phyloP scores from a whole-genome alignment of 371 early-diverging fungal genomes.

The Blakeslea trispora region DNA sequence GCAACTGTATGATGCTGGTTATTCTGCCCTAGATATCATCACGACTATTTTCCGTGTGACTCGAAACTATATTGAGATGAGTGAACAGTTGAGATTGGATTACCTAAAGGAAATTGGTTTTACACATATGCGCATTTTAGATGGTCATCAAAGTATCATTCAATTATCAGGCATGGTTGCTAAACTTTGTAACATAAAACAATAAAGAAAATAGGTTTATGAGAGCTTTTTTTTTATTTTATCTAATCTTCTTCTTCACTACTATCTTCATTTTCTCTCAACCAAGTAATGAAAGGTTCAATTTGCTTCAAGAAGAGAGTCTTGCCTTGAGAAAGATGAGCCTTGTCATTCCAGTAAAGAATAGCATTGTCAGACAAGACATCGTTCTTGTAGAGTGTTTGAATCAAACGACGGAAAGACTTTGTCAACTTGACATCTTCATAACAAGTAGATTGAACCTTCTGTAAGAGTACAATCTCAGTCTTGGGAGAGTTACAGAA shows the following conservation, averaged over 20 bases:
- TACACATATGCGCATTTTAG: conserved; percentile 29
- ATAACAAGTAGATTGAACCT: conserved; percentile 82
- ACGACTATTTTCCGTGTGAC: conserved; percentile 88
- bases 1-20: conserved; percentile 81
- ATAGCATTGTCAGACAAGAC: conserved; percentile 89
- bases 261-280: conserved; percentile 76
- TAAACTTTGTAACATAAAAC: conserved; percentile 11
- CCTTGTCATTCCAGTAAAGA: conserved; percentile 92
- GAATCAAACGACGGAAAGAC: conserved; percentile 81
- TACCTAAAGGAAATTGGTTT: conserved; percentile 65
- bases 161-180: conserved; percentile 25
- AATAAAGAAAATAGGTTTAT: too few relatives aligned
- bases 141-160: conserved; percentile 27
- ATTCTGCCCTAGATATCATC: conserved; percentile 89
- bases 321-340: conserved; percentile 85
- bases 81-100: conserved; percentile 65
- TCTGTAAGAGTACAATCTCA: conserved; percentile 81
- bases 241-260: conserved; percentile 69
- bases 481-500: conserved; percentile 83
- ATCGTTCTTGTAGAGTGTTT: conserved; percentile 85
- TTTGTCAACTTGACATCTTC: conserved; percentile 89
- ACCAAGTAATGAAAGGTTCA: conserved; percentile 84
- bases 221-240: too few relatives aligned
- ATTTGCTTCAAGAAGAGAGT: conserved; percentile 90
- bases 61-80: conserved; percentile 55